Conservation (phyloP, 2,329 filamentous ascomycete species). For the Ascochyta viciae-villosae region DNA sequence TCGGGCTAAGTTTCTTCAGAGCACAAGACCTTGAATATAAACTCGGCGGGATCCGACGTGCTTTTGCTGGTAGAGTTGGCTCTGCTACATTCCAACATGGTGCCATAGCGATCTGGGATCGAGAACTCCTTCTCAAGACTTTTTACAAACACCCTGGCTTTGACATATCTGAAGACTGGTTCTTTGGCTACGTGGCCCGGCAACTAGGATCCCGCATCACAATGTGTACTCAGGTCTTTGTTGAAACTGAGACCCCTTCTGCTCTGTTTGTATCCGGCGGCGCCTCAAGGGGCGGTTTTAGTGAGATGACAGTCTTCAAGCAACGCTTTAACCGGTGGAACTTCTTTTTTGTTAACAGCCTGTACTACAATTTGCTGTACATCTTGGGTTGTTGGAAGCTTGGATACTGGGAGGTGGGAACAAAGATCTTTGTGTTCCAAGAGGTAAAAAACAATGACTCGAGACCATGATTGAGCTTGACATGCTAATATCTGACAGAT, state of each 20-base stretch:
- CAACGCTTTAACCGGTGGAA: conserved; percentile 61
- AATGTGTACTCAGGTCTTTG: conserved; percentile 60
- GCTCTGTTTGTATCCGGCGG: conserved; percentile 53
- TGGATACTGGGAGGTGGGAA: conserved; percentile 58
- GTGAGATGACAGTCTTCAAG: conserved; percentile 61
- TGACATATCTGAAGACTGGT: conserved; percentile 61
- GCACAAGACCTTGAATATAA: conserved; percentile 63
- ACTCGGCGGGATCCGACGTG: conserved; percentile 55
- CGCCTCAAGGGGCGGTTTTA: conserved; percentile 56
- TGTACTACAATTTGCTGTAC: conserved; percentile 58
- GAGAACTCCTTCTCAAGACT: conserved; percentile 53
- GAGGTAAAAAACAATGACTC: conserved; percentile 35
- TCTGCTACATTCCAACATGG: conserved; percentile 60
- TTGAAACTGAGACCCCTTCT: conserved; percentile 59
- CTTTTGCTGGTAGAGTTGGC: conserved; percentile 54
- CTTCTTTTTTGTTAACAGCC: conserved; percentile 59
- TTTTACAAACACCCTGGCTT: conserved; percentile 60
- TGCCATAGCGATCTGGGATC: conserved; percentile 59
- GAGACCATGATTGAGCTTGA: too few relatives aligned
- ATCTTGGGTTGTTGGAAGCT: conserved; percentile 57
- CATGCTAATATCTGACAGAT: conserved; percentile 15
- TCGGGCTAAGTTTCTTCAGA: too few relatives aligned
- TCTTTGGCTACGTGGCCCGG: conserved; percentile 58
- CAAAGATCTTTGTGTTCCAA: conserved; percentile 59
- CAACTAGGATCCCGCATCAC: conserved; percentile 55